Percentiles rank a stretch among this genome's conserved stretches.
Evolutionary conservation across 257 asterid genomes (phyloP).

Genomic region (Gardenia jasminoides): DNA sequence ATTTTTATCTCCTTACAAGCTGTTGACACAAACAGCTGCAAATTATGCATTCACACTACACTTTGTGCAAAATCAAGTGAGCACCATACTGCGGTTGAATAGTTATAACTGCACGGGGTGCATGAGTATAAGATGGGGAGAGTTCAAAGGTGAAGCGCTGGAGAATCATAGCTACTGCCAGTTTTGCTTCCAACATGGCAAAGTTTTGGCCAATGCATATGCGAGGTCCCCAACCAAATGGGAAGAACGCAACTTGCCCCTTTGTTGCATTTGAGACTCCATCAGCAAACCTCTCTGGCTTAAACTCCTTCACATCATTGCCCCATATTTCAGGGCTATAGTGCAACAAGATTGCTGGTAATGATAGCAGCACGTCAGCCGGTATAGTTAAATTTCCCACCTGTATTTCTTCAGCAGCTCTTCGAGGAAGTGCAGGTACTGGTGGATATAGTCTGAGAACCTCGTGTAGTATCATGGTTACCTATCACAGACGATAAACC

Average conservation of each 20-base stretch:
- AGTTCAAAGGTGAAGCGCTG: slow-evolving; percentile 21
- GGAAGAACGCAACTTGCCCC: slow-evolving; percentile 14
- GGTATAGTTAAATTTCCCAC: slow-evolving; percentile 18
- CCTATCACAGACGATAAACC: too few relatives aligned
- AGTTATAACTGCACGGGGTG: not conserved
- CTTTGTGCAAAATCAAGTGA: slow-evolving; percentile 9
- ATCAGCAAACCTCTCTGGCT: slow-evolving; percentile 23
- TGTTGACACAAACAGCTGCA: too few relatives aligned
- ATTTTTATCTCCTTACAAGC: not conserved
- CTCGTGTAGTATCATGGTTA: slow-evolving; percentile 20
- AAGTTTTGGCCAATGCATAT: slow-evolving; percentile 20
- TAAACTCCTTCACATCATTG: slow-evolving; percentile 21
- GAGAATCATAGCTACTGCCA: slow-evolving; percentile 12
- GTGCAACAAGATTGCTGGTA: too few relatives aligned
- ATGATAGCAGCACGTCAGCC: not conserved
- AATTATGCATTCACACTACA: not conserved
- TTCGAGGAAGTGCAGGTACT: not conserved
- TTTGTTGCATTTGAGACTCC: slow-evolving; percentile 15
- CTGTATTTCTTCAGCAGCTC: not conserved
- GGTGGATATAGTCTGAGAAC: slow-evolving; percentile 26
- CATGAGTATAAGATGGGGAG: slow-evolving; percentile 20
- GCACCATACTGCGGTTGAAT: slow-evolving; percentile 22
- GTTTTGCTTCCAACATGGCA: slow-evolving; percentile 18
- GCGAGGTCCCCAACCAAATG: slow-evolving; percentile 24
- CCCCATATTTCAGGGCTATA: slow-evolving; percentile 22